Base-by-base conservation (phyloP, 371 early-diverging fungal species). In the Lichtheimia ornata region DNA sequence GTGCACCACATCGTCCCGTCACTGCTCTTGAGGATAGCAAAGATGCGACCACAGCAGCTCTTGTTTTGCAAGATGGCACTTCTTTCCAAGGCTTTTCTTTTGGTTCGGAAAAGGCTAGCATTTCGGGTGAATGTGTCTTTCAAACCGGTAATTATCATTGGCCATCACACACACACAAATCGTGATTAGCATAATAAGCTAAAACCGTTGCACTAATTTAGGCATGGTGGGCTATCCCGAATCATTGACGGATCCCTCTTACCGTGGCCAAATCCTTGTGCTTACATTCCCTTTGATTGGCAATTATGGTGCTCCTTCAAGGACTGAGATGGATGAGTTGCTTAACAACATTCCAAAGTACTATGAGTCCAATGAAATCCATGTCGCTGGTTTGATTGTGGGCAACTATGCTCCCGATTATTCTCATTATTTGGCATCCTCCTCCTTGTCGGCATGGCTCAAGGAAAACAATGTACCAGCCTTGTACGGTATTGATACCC, bases 61-160 rank as follows among this genome's bases (percentile, higher is more conserved):
- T 93, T 63, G 86, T 88, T 18, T 85, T 97, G 55, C 76, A 92
- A 64, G 96, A 97, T 74, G 97, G 96, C 45, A 80, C 91, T 49
- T 81, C 88, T 52, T 91, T 82, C 74, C 88, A 92, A 67, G 98
- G 97, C 69, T 83, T 91, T 70, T 95, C 96, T 12, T 98, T 97
- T 74, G 98, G 98, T 60, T 90, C 95, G 6, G 93, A 94, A 79
- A 74, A 79, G 57, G 78, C 84, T 59, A 89, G 92, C 47, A 87
- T 97, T 57, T 84, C 96, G 60, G 98, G 98, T 61, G 98, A 98
- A 82, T 94, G 94, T 67, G 98, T 98, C 62, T 97, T 97, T 81
- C 96, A 96, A 74, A 97, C 98, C 53, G 97, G 97, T 93, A 79
- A 65, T 81, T 12, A 25, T 42, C 12, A 14, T 45, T 45, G 50